Evolutionary conservation across 2,329 filamentous ascomycete genomes (phyloP).

Genomic region (Aspergillus unguis): DNA sequence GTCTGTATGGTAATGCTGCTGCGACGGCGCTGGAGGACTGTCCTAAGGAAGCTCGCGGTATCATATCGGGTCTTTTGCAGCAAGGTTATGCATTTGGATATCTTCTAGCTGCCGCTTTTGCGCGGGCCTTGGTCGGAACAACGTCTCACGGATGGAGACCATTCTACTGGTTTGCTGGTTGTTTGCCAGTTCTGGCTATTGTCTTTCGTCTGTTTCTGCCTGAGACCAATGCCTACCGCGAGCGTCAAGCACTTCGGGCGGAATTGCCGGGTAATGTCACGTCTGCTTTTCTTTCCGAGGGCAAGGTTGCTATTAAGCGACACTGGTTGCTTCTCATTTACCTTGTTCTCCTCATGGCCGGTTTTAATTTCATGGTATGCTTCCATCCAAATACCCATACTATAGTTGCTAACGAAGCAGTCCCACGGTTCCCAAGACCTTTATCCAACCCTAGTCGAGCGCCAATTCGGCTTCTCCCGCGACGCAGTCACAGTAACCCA

Average conservation of each 20-base stretch:
- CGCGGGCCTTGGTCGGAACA: conserved; percentile 30
- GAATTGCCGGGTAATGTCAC: conserved; percentile 56
- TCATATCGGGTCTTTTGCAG: conserved; percentile 61
- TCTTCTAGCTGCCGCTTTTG: conserved; percentile 48
- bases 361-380: conserved; percentile 79
- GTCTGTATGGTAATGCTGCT: conserved; percentile 60
- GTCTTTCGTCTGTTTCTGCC: conserved; percentile 71
- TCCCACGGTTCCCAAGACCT: conserved; percentile 71
- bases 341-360: conserved; percentile 80
- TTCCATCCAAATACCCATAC: not conserved
- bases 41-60: conserved; percentile 55
- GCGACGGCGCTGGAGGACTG: conserved; percentile 63
- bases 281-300: conserved; percentile 66
- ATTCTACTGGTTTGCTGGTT: conserved; percentile 84
- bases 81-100: conserved; percentile 65
- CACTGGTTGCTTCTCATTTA: conserved; percentile 81
- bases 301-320: conserved; percentile 70
- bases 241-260: conserved; percentile 63
- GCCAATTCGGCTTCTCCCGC: conserved; percentile 54
- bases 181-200: conserved; percentile 77
- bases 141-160: conserved; percentile 79
- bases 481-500: conserved; percentile 66
- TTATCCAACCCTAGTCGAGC: conserved; percentile 60
- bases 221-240: conserved; percentile 70
- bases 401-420: conserved; percentile 17